Evolutionary conservation across 2,329 filamentous ascomycete genomes (phyloP).

Genomic region (Penicillium aurantiogriseum): DNA sequence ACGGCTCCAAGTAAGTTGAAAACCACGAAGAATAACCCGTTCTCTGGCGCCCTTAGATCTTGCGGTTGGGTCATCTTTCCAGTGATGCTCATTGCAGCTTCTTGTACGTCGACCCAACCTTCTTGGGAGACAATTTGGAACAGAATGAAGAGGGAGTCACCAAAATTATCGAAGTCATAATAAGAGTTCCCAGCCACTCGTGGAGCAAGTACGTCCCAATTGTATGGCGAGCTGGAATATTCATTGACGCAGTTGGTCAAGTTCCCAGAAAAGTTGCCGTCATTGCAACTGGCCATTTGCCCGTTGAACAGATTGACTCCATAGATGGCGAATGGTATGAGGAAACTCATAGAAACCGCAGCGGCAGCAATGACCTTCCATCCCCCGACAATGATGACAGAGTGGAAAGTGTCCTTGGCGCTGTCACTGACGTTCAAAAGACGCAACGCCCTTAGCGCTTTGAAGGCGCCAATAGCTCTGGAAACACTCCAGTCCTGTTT

Average conservation of each 20-base stretch:
- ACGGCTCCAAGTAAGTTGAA: conserved; percentile 97
- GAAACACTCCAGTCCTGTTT: conserved; percentile 80
- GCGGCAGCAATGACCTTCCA: conserved; percentile 92
- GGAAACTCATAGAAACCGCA: conserved; percentile 87
- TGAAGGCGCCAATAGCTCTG: conserved; percentile 91
- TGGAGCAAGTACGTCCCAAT: conserved; percentile 82
- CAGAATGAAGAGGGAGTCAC: conserved; percentile 88
- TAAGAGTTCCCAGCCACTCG: conserved; percentile 77
- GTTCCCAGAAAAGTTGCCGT: conserved; percentile 58
- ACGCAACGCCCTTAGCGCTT: conserved; percentile 85
- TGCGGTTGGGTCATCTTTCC: conserved; percentile 72
- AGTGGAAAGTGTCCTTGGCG: conserved; percentile 93
- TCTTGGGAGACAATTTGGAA: conserved; percentile 99
- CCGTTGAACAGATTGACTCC: conserved; percentile 91
- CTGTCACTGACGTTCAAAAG: conserved; percentile 95
- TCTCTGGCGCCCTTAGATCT: conserved; percentile 69
- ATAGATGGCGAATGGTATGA: conserved; percentile 96
- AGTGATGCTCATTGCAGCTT: conserved; percentile 76
- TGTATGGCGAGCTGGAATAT: conserved; percentile 71
- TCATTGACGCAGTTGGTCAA: conserved; percentile 77
- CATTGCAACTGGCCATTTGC: conserved; percentile 76
- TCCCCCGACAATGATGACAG: conserved; percentile 86
- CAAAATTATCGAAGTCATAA: conserved; percentile 93
- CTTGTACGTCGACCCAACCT: conserved; percentile 94
- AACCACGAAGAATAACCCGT: conserved; percentile 89